Base-by-base conservation (phyloP, 1,284 basidiomycete genomes). In the Ustanciosporium gigantosporum region DNA sequence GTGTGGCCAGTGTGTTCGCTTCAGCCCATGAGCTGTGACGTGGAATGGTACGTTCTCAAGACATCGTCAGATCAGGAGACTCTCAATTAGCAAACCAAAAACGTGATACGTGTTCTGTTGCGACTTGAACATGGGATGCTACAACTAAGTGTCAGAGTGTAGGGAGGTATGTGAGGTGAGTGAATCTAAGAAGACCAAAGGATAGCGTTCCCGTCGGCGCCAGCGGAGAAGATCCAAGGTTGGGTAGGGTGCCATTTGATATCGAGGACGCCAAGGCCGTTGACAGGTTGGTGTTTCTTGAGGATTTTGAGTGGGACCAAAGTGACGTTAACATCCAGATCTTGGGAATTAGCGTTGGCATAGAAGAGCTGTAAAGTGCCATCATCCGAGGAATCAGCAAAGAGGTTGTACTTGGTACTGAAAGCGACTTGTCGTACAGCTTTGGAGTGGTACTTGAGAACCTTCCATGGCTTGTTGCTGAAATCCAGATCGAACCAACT, bases 401-500 rank as follows among this genome's bases (percentile, higher is more conserved):
- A 97, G 19, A 98, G 84, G 23, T 95, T 95, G 79, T 91, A 91
- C 7, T 42, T 40, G 5, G 46, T 50, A 76, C 95, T 92, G 83
- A 94, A 98, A 44, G 87, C 85, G 36, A 98, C 83, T 5, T 88
- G 87, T 52, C 95, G 88, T 60, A 99, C 88, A 19, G 95, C 95
- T 52, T 89, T 87, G 6, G 87, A 82, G 81, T 98, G 95, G 80
- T 97, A 98, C 87, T 92, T 86, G 68, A 99, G 82, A 48, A 95
- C 87, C 81, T 95, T 95, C 84, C 93, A 98, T 2, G 95, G 95
- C 78, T 94, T 92, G 67, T 89, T 87, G 70, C 88, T 89, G 45
- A 98, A 85, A 75, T 98, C 95, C 52, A 98, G 82, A 81, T 99
- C 95, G 79, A 98, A 98, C 95, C 95, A 99, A 73, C 90, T 92